Evolutionary conservation across 108 stramenopile species (phyloP).

Genomic region (Chaetoceros tenuissimus): DNA sequence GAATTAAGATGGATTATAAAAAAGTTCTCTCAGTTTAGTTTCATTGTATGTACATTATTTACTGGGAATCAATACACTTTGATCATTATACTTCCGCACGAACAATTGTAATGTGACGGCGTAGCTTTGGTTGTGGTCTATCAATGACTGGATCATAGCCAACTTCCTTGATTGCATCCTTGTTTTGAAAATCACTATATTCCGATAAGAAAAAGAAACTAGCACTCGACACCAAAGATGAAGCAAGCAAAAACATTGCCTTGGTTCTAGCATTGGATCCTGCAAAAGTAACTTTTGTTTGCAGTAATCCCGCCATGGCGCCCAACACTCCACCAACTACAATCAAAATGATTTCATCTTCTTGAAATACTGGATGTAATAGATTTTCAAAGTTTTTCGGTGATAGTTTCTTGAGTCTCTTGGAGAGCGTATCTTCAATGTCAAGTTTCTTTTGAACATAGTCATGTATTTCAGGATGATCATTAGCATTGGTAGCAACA

Average conservation of each 20-base stretch:
- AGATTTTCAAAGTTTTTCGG: slow-evolving; percentile 83
- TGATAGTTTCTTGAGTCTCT: slow-evolving; percentile 57
- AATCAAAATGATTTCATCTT: slow-evolving; percentile 90
- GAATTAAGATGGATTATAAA: neutral
- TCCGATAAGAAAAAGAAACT: neutral
- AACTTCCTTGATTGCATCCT: neutral
- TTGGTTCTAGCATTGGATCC: neutral
- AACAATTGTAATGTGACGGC: too few species aligned
- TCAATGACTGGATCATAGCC: neutral
- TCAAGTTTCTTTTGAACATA: slow-evolving; percentile 58
- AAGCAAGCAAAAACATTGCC: neutral
- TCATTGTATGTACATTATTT: too few species aligned
- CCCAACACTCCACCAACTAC: slow-evolving; percentile 85
- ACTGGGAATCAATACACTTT: too few species aligned
- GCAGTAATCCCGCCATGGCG: slow-evolving; percentile 60
- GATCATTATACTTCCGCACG: too few species aligned
- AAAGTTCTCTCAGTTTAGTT: too few species aligned
- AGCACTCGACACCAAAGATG: neutral
- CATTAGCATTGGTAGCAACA: slow-evolving; percentile 41
- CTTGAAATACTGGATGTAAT: slow-evolving; percentile 90
- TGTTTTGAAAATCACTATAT: neutral
- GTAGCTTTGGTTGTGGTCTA: too few species aligned
- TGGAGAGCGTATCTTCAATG: slow-evolving; percentile 58
- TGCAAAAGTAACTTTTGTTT: slow-evolving; percentile 21
- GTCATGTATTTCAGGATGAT: slow-evolving; percentile 44